These are phyloP conservation scores for Patellaria atrata DNA, from an alignment of 495 filamentous ascomycete species.

Conservation along the genomic window DNA sequence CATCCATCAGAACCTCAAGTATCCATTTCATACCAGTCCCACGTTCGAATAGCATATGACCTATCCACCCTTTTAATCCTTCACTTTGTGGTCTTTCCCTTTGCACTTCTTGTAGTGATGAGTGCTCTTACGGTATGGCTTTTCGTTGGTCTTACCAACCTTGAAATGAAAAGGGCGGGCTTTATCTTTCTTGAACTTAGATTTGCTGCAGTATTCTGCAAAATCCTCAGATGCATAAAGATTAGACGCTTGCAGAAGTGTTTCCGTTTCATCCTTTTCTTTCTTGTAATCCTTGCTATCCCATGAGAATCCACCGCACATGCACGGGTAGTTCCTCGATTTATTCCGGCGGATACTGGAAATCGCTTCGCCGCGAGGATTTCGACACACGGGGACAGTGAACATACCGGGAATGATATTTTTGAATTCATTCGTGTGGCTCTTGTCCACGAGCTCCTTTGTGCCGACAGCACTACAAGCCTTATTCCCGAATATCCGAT, in stretches of 20 bases:
- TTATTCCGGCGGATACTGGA: neutral
- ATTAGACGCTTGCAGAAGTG: neutral
- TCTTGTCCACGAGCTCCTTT: neutral
- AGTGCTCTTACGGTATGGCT: neutral
- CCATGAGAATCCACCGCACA: conserved; percentile 8
- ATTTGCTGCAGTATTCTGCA: conserved; percentile 4
- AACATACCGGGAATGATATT: conserved; percentile 1
- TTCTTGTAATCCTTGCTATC: neutral
- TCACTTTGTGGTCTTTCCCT: neutral
- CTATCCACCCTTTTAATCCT: neutral
- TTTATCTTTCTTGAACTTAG: conserved; percentile 1
- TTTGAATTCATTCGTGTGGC: neutral
- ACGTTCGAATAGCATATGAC: no score
- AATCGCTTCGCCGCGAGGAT: conserved; percentile 5
- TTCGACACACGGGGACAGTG: conserved; percentile 4
- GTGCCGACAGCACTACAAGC: no score
- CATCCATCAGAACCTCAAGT: no score
- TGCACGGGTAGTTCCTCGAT: conserved; percentile 7
- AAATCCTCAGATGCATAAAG: conserved; percentile 4
- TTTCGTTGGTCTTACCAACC: neutral
- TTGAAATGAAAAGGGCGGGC: neutral
- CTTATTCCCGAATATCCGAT: conserved; percentile 2
- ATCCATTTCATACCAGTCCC: no score
- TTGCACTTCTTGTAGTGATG: conserved; percentile 5
- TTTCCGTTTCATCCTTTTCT: neutral